Conservation (phyloP, 495 filamentous ascomycete genomes). For the Xylaria telfairii region DNA sequence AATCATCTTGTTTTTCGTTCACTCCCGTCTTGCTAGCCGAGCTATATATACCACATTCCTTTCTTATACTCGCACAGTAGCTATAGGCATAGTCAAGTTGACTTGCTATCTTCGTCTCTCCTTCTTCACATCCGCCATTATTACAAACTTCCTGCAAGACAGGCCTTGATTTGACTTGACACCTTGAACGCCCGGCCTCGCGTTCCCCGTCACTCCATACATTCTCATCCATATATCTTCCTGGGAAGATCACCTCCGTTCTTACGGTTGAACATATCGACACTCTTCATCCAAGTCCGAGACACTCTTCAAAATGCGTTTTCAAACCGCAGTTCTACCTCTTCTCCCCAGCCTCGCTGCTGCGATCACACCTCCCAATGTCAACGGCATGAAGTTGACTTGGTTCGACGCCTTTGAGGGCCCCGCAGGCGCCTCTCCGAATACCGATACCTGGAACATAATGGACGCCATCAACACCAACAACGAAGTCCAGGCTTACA, state of each 20-base stretch:
- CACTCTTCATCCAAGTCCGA: conserved; percentile 11
- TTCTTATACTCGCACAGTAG: conserved; percentile 33
- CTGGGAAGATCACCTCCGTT: neutral
- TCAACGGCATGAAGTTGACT: conserved; percentile 39
- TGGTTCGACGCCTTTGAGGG: conserved; percentile 43
- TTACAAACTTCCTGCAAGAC: conserved; percentile 36
- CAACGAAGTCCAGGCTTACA: conserved; percentile 53
- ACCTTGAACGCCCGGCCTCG: conserved; percentile 32
- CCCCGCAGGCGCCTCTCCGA: conserved; percentile 34
- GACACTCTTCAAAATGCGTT: conserved; percentile 37
- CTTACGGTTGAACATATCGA: conserved; percentile 1
- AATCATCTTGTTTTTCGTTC: conserved; percentile 27
- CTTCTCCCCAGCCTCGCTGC: conserved; percentile 34
- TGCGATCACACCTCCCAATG: conserved; percentile 37
- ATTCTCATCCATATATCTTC: conserved; percentile 25
- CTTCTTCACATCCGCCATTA: conserved; percentile 28
- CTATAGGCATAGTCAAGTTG: conserved; percentile 22
- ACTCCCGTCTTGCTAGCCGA: conserved; percentile 39
- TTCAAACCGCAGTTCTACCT: conserved; percentile 33
- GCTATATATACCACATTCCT: conserved; percentile 38
- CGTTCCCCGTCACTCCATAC: conserved; percentile 2
- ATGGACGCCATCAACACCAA: conserved; percentile 51
- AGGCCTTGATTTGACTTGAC: conserved; percentile 26
- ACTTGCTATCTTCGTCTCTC: conserved; percentile 32
- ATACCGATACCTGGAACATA: conserved; percentile 44